Evolutionary conservation across 805 yeast species (phyloP).

Genomic region (Candida tammaniensis): DNA sequence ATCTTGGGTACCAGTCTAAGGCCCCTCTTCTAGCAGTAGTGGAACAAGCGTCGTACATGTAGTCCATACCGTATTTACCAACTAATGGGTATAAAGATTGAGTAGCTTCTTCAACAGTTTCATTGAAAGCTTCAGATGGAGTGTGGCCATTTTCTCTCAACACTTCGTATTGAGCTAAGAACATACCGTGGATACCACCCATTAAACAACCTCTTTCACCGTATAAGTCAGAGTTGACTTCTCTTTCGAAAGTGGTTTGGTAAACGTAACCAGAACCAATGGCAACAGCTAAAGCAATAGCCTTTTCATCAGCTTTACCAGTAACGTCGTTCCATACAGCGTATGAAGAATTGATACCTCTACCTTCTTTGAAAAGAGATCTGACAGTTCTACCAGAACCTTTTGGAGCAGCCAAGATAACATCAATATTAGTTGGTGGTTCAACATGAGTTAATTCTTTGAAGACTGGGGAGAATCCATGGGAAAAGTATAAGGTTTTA

Average conservation of each 20-base stretch:
- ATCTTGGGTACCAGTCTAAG: conserved; percentile 98
- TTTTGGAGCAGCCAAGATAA: conserved; percentile 99
- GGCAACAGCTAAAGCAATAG: conserved; percentile 97
- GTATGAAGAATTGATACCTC: conserved; percentile 99
- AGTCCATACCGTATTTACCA: conserved; percentile 99
- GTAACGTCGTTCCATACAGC: conserved; percentile 99
- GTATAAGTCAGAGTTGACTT: conserved; percentile 97
- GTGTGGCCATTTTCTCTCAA: conserved; percentile 99
- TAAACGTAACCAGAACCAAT: conserved; percentile 99
- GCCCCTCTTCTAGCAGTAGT: conserved; percentile 99
- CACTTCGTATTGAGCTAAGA: conserved; percentile 99
- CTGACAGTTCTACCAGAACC: conserved; percentile 99
- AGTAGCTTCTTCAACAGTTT: conserved; percentile 99
- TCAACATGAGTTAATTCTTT: conserved; percentile 95
- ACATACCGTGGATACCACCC: conserved; percentile 99
- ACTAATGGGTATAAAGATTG: conserved; percentile 98
- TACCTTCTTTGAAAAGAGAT: conserved; percentile 98
- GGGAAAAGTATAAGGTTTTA: conserved; percentile 97
- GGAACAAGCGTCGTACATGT: conserved; percentile 99
- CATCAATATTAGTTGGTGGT: conserved; percentile 92
- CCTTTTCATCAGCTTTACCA: conserved; percentile 99
- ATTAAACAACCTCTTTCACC: conserved; percentile 99
- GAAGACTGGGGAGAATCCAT: conserved; percentile 99
- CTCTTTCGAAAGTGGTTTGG: conserved; percentile 99
- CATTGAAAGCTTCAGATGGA: conserved; percentile 99